A percentile compares a stretch with the other conserved stretches of the same genome.
Conservation (phyloP, 257 asterid species). For the Osmanthus fragrans region DNA sequence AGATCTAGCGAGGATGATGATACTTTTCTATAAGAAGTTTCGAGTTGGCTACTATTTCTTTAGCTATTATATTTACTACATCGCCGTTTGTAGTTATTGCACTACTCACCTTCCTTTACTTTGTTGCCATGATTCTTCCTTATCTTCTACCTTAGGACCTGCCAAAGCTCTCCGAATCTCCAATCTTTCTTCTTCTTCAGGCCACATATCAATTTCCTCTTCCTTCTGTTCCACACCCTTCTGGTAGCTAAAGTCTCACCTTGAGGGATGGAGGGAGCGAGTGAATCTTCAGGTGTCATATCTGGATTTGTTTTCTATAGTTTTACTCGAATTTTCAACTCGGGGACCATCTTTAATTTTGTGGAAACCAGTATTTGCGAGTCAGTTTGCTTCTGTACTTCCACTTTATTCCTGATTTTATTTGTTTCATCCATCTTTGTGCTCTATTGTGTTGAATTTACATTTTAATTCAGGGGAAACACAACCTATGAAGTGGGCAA, state of each 20-base stretch:
- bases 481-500: conserved; percentile 98
- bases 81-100: neutral
- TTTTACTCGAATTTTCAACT: neutral
- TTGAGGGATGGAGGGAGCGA: neutral
- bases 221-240: neutral
- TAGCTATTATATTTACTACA: neutral
- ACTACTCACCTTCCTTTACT: neutral
- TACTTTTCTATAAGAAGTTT: neutral
- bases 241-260: neutral
- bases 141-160: neutral
- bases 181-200: neutral
- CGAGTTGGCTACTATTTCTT: neutral
- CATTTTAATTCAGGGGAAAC: conserved; percentile 73
- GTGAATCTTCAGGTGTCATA: neutral
- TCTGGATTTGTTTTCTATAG: neutral
- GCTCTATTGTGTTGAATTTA: conserved; percentile 15
- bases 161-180: neutral
- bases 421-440: conserved; percentile 9
- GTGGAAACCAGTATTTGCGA: neutral
- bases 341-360: neutral
- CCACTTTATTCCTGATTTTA: neutral
- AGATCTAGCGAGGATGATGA: neutral
- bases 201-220: neutral
- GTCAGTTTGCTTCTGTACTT: neutral
- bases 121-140: neutral